A percentile compares a stretch with the other conserved stretches of the same genome.
Evolutionary conservation across 441 rosid genomes (phyloP).

Genomic region (Erodium texanum): DNA sequence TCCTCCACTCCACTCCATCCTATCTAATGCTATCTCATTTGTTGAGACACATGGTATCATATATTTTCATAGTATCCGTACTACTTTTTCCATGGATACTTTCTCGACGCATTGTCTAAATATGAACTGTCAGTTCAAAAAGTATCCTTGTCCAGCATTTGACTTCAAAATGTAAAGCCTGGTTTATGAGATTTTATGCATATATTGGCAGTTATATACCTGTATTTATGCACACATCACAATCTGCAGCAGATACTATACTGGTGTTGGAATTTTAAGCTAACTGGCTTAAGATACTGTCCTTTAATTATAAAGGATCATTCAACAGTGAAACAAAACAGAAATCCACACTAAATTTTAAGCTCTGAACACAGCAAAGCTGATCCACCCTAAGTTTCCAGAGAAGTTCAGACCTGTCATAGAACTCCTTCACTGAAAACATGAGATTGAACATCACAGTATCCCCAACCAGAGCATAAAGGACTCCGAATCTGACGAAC

Average conservation of each 20-base stretch:
- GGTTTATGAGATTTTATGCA: background rate
- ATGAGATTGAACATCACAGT: conserved; percentile 75
- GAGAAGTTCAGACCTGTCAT: conserved; percentile 45
- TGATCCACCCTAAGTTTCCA: conserved; percentile 8
- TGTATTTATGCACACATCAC: background rate
- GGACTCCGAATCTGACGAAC: conserved; percentile 80
- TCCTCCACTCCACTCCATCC: no score
- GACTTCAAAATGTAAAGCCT: conserved; percentile 1
- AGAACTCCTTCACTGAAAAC: conserved; percentile 60
- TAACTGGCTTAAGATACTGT: background rate
- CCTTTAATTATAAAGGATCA: background rate
- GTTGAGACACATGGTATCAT: no score
- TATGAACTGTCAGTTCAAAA: conserved; percentile 3
- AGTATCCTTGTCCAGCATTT: background rate
- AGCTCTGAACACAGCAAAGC: background rate
- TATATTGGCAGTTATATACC: background rate
- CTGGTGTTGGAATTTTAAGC: background rate
- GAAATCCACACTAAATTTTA: background rate
- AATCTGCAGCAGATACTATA: background rate
- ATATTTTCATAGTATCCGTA: no score
- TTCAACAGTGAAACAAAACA: background rate
- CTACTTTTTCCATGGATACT: no score
- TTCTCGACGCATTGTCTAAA: background rate
- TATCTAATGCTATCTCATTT: no score
- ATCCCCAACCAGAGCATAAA: conserved; percentile 77